Evolutionary conservation across 2,329 filamentous ascomycete genomes (phyloP).

Genomic region (Nakataea oryzae): DNA sequence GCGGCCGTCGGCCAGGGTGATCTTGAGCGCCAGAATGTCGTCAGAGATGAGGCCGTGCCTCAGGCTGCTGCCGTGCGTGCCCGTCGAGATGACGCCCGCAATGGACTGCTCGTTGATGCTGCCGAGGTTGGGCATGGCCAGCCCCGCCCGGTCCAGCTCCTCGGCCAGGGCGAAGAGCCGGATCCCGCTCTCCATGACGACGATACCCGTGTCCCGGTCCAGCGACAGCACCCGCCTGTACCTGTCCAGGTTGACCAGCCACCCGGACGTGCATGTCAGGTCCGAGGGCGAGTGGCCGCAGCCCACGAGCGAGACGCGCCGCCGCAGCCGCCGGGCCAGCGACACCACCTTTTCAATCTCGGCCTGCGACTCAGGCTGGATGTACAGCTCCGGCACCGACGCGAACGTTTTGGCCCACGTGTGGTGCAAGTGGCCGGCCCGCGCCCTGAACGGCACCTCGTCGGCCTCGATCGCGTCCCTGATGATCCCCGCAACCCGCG

Average conservation of each 20-base stretch:
- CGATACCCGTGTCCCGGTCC: constrained; percentile 48
- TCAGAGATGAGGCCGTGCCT: constrained; percentile 77
- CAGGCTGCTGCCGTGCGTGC: constrained; percentile 83
- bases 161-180: constrained; percentile 64
- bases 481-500: not conserved
- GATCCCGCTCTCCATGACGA: constrained; percentile 83
- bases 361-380: constrained; percentile 66
- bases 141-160: constrained; percentile 61
- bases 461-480: constrained; percentile 11
- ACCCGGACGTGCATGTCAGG: constrained; percentile 84
- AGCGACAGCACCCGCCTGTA: constrained; percentile 64
- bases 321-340: constrained; percentile 70
- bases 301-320: constrained; percentile 76
- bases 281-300: constrained; percentile 88
- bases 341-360: constrained; percentile 79
- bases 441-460: constrained; percentile 64
- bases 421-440: constrained; percentile 62
- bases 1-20: constrained; percentile 74
- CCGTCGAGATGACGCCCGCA: constrained; percentile 84
- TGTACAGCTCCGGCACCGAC: constrained; percentile 80
- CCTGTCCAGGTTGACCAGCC: constrained; percentile 88
- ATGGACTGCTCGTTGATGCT: constrained; percentile 94
- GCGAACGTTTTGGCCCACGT: constrained; percentile 95
- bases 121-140: constrained; percentile 85
- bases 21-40: constrained; percentile 60